These are phyloP conservation scores for Fusarium goolgardi DNA, from an alignment of 2,329 filamentous ascomycete genomes.

Conservation along the genomic window DNA sequence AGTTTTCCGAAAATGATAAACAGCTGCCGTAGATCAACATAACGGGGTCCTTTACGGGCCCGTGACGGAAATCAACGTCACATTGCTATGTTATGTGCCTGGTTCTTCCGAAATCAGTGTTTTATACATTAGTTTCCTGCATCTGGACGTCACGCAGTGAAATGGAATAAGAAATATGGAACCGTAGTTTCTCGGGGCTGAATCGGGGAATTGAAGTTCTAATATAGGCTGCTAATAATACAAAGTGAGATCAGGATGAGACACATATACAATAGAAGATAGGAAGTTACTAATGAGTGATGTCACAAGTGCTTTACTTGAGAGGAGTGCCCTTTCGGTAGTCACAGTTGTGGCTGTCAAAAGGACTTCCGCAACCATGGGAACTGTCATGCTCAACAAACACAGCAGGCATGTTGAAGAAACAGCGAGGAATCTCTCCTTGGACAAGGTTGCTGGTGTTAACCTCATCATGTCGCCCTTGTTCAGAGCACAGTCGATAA, in stretches of 20 bases:
- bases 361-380: conserved; percentile 12
- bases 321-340: conserved; percentile 23
- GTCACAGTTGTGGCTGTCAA: conserved; percentile 9
- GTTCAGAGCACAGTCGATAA: conserved; percentile 20
- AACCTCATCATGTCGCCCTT: conserved; percentile 10
- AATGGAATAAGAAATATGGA: not conserved
- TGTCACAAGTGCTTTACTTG: not conserved
- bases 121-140: not conserved
- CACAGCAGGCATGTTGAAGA: conserved; percentile 19
- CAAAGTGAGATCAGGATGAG: rapidly evolving
- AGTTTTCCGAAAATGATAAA: not conserved
- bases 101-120: not conserved
- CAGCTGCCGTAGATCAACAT: not conserved
- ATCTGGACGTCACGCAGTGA: not conserved
- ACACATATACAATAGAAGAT: not conserved
- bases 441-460: conserved; percentile 11
- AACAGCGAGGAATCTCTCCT: conserved; percentile 23
- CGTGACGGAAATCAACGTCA: rapidly evolving
- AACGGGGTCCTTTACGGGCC: not conserved
- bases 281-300: rapidly evolving
- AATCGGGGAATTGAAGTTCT: not conserved
- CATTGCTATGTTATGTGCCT: rapidly evolving
- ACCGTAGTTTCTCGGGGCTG: not conserved
- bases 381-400: conserved; percentile 21
- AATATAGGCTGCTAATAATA: not conserved